Evolutionary conservation across 2,329 filamentous ascomycete genomes (phyloP), one percentile per base, ranked within the genome.

Genomic region (Aureobasidium sp.): DNA sequence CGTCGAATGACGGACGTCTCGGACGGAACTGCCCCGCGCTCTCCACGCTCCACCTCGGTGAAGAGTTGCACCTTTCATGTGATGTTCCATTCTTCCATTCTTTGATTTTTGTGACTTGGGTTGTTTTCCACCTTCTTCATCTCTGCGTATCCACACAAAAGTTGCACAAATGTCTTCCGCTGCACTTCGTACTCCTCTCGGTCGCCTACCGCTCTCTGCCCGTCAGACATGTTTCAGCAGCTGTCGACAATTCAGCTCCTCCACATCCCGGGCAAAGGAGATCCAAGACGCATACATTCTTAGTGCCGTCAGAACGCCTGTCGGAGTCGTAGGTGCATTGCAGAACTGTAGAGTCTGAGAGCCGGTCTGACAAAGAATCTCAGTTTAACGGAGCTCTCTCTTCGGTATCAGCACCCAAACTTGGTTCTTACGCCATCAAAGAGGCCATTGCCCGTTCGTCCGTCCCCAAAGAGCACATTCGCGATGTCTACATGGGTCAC

Each of bases 401-500:
- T 46, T 88, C 83, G 49, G 85, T 97, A 33, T 80, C 91, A 3
- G 93, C 92, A 10, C 88, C 94, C n/a, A 82, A 89, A 69, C 87
- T 99, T 49, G 94, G 90, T 66, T 90, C 93, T 31, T 85, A 86
- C 17, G 94, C 92, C 61, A 97, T 99, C 78, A 94, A 92, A 74
- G 88, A 90, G 49, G 94, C 94, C 29, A 75, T 99, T 58, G 83
- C 87, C 67, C 95, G 94, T 75, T 95, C 92, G 57, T 86, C 85
- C 65, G 82, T 97, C 7, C 92, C 94, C 1, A 74, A 84, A 57
- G 84, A 87, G 35, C 88, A 88, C 71, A 90, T 97, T 69, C 88
- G 87, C 64, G 89, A 95, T 75, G 90, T 97, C 17, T 97, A 97
- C 78, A 95, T 97, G 89, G 94, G 94, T 71, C 95, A 96, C 69